Conservation (phyloP, 1,284 basidiomycete species). For the Cutaneotrichosporon sp. region DNA sequence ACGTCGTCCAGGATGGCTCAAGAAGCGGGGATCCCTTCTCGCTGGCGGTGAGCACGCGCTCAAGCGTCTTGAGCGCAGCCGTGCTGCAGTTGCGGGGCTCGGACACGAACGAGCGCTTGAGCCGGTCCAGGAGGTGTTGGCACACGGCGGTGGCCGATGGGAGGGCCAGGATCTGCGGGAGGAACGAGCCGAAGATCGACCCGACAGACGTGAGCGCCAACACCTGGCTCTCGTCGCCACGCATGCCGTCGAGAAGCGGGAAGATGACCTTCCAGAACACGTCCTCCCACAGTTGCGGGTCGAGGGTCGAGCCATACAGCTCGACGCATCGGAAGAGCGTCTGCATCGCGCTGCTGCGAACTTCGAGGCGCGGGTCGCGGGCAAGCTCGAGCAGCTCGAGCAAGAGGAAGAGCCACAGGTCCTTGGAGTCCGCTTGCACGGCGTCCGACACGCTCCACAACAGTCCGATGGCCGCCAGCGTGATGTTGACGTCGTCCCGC, state of each 20-base stretch:
- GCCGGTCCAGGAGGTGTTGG: constrained; percentile 68
- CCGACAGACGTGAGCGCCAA: constrained; percentile 83
- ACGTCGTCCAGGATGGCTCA: constrained; percentile 69
- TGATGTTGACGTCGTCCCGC: constrained; percentile 86
- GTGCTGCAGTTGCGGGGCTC: constrained; percentile 72
- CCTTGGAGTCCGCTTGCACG: constrained; percentile 76
- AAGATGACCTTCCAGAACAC: constrained; percentile 87
- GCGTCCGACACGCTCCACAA: constrained; percentile 93
- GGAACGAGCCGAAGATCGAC: constrained; percentile 76
- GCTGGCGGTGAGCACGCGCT: constrained; percentile 68
- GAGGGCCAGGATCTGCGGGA: constrained; percentile 68
- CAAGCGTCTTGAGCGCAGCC: constrained; percentile 76
- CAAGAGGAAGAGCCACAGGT: constrained; percentile 88
- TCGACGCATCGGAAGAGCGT: constrained; percentile 92
- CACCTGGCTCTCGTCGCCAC: constrained; percentile 80
- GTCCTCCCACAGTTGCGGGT: constrained; percentile 77
- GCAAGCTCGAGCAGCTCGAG: constrained; percentile 80
- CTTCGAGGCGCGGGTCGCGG: constrained; percentile 78
- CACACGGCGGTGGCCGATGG: constrained; percentile 69
- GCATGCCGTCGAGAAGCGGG: constrained; percentile 75
- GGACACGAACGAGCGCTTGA: constrained; percentile 67
- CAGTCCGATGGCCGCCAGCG: constrained; percentile 84
- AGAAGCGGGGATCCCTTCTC: constrained; percentile 22
- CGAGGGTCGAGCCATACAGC: constrained; percentile 82
- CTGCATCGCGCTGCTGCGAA: constrained; percentile 89